These are phyloP conservation scores for Penicillium brasilianum DNA, from an alignment of 2,329 filamentous ascomycete genomes.

Conservation along the genomic window DNA sequence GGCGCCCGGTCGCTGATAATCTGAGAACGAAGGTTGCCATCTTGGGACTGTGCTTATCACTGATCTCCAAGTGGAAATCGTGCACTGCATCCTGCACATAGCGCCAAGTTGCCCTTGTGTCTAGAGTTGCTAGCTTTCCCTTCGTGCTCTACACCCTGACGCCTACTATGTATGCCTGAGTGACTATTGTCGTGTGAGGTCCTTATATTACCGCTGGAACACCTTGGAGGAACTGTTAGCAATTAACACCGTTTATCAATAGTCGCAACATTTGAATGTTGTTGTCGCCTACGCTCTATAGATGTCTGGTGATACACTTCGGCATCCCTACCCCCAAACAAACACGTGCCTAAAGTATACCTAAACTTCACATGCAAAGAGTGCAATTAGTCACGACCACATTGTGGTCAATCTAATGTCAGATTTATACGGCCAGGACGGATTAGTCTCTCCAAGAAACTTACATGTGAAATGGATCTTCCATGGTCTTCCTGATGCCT, in stretches of 20 bases:
- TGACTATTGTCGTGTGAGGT: too few species aligned
- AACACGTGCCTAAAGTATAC: not conserved
- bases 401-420: not conserved
- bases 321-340: not conserved
- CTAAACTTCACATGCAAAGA: not conserved
- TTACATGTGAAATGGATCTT: not conserved
- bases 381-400: not conserved
- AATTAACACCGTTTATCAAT: not conserved
- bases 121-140: not conserved
- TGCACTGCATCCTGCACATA: not conserved
- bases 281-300: not conserved
- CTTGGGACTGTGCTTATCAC: not conserved
- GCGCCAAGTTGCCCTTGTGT: not conserved
- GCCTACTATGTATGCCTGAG: not conserved
- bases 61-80: not conserved
- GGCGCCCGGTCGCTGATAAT: constrained; percentile 18
- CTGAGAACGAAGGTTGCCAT: not conserved
- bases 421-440: not conserved
- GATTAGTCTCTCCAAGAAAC: too few species aligned
- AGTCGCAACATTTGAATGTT: not conserved
- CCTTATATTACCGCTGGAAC: not conserved
- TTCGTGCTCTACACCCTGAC: not conserved
- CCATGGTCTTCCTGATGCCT: not conserved
- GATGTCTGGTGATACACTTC: not conserved
- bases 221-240: too few species aligned